A percentile compares a stretch with the other conserved stretches of the same genome.
Evolutionary conservation across 2,329 filamentous ascomycete genomes (phyloP).

Genomic region (Hypoxylon sp.): DNA sequence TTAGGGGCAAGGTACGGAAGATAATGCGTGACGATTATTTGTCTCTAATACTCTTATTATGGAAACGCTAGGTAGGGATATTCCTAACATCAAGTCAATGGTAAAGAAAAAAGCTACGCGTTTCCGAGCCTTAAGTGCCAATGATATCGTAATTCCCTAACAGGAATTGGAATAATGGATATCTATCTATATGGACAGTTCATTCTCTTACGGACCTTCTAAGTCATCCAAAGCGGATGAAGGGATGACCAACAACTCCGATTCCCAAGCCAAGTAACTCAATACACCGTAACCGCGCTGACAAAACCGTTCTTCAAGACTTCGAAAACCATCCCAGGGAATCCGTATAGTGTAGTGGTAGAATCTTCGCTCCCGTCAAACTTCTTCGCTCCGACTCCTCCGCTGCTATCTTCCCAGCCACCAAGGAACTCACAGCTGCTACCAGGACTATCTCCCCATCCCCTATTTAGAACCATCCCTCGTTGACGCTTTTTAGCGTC

Average conservation of each 20-base stretch:
- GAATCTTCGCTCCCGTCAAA: constrained; percentile 70
- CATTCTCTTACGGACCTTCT: constrained; percentile 14
- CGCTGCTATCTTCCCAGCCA: constrained; percentile 84
- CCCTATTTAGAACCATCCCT: constrained; percentile 91
- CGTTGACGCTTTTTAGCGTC: constrained; percentile 69
- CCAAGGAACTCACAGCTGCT: constrained; percentile 89
- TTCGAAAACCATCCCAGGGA: constrained; percentile 95
- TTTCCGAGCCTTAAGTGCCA: not conserved
- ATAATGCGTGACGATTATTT: no score
- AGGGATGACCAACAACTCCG: constrained; percentile 21
- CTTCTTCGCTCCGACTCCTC: constrained; percentile 64
- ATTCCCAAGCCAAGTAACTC: constrained; percentile 49
- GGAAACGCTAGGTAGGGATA: no score
- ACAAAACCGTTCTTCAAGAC: constrained; percentile 93
- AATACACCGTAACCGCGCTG: constrained; percentile 91
- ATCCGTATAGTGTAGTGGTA: constrained; percentile 89
- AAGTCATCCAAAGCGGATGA: constrained; percentile 8
- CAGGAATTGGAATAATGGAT: not conserved
- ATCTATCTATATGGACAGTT: not conserved
- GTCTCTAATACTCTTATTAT: no score
- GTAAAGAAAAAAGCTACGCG: not conserved
- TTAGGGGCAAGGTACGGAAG: no score
- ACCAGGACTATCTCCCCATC: constrained; percentile 91
- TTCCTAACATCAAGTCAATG: not conserved
- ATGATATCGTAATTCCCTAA: not conserved